Conservation (phyloP, 805 yeast genomes). For the Danielozyma ontarioensis region DNA sequence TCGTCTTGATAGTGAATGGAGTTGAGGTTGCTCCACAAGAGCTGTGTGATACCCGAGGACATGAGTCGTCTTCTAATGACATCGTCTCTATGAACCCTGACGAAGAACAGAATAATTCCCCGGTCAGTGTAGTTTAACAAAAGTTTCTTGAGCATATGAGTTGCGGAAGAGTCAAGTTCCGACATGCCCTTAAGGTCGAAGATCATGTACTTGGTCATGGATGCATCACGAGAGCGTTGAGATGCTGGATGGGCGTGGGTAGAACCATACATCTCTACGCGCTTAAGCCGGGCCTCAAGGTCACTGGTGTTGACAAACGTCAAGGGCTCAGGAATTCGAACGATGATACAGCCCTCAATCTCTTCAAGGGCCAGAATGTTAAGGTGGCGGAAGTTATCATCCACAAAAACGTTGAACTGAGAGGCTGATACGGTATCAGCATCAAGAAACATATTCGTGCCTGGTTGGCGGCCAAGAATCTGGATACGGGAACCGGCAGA, state of each 20-base stretch:
- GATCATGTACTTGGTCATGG: conserved; percentile 37
- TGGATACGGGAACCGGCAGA: conserved; percentile 82
- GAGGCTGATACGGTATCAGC: conserved; percentile 25
- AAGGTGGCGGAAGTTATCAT: conserved; percentile 29
- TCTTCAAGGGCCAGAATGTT: conserved; percentile 35
- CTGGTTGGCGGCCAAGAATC: conserved; percentile 58
- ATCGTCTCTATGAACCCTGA: conserved; percentile 24
- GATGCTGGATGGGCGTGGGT: conserved; percentile 40
- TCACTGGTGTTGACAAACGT: conserved; percentile 40
- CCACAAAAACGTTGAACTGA: conserved; percentile 30
- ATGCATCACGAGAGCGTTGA: conserved; percentile 27
- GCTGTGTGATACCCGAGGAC: conserved; percentile 23
- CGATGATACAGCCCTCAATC: conserved; percentile 39
- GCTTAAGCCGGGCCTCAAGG: conserved; percentile 29
- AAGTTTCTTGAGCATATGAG: conserved; percentile 28
- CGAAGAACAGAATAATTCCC: conserved; percentile 29
- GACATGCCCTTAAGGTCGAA: conserved; percentile 41
- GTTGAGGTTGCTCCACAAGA: conserved; percentile 21
- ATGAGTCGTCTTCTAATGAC: conserved; percentile 23
- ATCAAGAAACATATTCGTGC: conserved; percentile 35
- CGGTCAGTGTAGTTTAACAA: conserved; percentile 24
- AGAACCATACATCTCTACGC: conserved; percentile 41
- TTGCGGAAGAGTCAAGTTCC: conserved; percentile 38
- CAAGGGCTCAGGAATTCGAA: conserved; percentile 40
- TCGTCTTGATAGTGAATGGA: conserved; percentile 12